Evolutionary conservation across 2,329 filamentous ascomycete species (phyloP).

Genomic region (Ceratocystis huliohia): DNA sequence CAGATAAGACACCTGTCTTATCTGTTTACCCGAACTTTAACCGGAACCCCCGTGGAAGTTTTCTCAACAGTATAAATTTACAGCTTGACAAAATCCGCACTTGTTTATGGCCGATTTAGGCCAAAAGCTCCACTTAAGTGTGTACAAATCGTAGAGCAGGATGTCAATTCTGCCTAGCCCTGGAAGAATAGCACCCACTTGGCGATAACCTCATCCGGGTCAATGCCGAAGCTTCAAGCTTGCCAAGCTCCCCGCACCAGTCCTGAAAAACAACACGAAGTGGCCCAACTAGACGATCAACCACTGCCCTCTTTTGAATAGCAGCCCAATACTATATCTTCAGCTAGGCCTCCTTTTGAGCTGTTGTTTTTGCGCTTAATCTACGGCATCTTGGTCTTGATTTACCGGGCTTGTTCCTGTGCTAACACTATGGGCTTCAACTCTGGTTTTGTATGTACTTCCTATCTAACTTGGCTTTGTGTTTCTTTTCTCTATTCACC

Average conservation of each 20-base stretch:
- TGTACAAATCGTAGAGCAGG: neutral
- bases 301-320: neutral
- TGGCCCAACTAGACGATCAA: neutral
- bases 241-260: neutral
- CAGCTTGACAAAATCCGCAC: neutral
- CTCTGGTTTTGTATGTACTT: slow-evolving; percentile 54
- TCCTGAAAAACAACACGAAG: neutral
- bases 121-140: neutral
- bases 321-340: neutral
- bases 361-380: neutral
- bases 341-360: neutral
- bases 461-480: neutral
- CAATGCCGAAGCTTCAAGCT: neutral
- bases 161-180: slow-evolving; percentile 5
- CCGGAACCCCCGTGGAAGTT: no score
- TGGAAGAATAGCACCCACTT: neutral
- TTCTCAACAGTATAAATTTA: slow-evolving; percentile 1
- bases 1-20: no score
- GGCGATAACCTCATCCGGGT: neutral
- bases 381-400: neutral
- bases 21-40: no score
- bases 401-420: neutral
- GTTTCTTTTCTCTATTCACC: neutral
- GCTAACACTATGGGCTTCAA: slow-evolving; percentile 53
- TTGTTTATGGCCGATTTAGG: neutral